These are phyloP conservation scores for Takashimella tepidaria DNA, from an alignment of 1,284 basidiomycete species.

Conservation along the genomic window DNA sequence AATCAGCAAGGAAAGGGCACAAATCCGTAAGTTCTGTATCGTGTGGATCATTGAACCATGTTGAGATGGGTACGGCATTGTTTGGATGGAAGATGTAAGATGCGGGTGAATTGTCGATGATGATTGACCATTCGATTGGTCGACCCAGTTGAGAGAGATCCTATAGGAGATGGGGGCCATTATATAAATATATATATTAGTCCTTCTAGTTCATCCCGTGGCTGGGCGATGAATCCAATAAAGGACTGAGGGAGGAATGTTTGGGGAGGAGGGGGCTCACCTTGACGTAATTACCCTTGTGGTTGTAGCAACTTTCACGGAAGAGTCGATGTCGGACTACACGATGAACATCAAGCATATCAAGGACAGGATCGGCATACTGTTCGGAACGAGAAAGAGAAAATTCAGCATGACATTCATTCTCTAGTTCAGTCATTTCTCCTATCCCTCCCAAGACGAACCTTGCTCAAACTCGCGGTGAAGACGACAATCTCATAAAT, in stretches of 20 bases:
- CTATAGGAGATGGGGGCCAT: conserved; percentile 55
- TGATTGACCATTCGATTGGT: conserved; percentile 87
- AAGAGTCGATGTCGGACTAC: conserved; percentile 95
- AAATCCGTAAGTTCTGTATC: conserved; percentile 95
- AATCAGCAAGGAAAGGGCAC: conserved; percentile 85
- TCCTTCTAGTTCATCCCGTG: no score
- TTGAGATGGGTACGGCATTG: conserved; percentile 97
- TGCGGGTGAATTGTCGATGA: conserved; percentile 97
- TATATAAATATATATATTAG: no score
- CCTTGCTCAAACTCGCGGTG: conserved; percentile 95
- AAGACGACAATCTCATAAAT: conserved; percentile 98
- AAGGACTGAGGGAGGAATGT: no score
- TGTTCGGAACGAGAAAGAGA: no score
- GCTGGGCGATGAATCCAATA: no score
- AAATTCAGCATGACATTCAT: background rate
- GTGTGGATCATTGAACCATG: conserved; percentile 98
- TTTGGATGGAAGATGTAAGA: conserved; percentile 99
- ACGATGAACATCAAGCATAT: conserved; percentile 88
- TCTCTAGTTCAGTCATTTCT: background rate
- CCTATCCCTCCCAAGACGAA: conserved; percentile 48
- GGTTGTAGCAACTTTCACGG: conserved; percentile 98
- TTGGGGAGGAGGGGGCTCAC: no score
- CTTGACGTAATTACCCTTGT: conserved; percentile 99
- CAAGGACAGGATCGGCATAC: conserved; percentile 97
- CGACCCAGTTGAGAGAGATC: conserved; percentile 95